A percentile compares a stretch with the other conserved stretches of the same genome.
These are phyloP conservation scores for Myrica gale DNA, from an alignment of 306 rosid genomes.

Conservation along the genomic window DNA sequence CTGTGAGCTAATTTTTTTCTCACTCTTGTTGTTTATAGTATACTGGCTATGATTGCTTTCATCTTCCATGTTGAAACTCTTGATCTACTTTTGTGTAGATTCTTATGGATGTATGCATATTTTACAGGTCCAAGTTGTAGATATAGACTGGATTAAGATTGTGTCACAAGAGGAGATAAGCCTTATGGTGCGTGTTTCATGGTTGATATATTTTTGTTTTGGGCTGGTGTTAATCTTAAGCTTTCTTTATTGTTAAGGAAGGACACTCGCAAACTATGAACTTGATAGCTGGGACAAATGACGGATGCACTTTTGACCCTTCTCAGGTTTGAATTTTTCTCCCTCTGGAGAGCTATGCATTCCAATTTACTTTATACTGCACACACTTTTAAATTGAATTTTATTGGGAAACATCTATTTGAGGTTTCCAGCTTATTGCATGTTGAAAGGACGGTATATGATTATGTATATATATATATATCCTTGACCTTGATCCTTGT, in stretches of 20 bases:
- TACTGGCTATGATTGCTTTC: neutral
- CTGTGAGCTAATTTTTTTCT: neutral
- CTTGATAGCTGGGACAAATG: slow-evolving; percentile 66
- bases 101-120: slow-evolving; percentile 22
- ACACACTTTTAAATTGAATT: slow-evolving; percentile 19
- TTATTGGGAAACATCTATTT: slow-evolving; percentile 15
- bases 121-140: slow-evolving; percentile 87
- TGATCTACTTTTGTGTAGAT: slow-evolving; percentile 4
- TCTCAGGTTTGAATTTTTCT: slow-evolving; percentile 61
- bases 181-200: slow-evolving; percentile 60
- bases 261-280: slow-evolving; percentile 62
- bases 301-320: slow-evolving; percentile 65
- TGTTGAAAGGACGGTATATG: slow-evolving; percentile 23
- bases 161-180: slow-evolving; percentile 65
- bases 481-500: slow-evolving; percentile 18
- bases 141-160: slow-evolving; percentile 84
- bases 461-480: neutral
- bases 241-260: slow-evolving; percentile 54
- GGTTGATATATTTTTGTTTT: slow-evolving; percentile 14
- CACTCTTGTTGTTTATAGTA: neutral
- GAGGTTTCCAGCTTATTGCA: slow-evolving; percentile 17
- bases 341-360: slow-evolving; percentile 14
- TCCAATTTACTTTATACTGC: slow-evolving; percentile 22
- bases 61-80: neutral
- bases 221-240: slow-evolving; percentile 24